phyloP scores from a whole-genome alignment of 768 basidiomycete species.

The Tulasnella sp. region DNA sequence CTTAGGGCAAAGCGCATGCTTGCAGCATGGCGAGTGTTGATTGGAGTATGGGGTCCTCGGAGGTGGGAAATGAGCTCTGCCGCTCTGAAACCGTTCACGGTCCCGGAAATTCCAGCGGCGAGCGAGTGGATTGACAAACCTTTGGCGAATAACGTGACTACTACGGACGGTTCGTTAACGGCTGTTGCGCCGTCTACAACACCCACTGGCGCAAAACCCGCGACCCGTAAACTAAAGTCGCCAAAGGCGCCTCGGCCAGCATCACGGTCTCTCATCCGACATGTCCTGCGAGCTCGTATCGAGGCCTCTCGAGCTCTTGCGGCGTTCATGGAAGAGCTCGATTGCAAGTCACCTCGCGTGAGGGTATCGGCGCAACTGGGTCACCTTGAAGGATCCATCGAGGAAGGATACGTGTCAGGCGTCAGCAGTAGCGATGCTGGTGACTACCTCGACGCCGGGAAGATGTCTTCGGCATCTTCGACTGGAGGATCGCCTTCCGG shows the following conservation, averaged over 20 bases:
- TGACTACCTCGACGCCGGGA: slow-evolving; percentile 20
- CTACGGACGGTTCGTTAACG: slow-evolving; percentile 21
- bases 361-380: slow-evolving; percentile 18
- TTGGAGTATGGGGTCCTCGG: slow-evolving; percentile 87
- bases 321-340: slow-evolving; percentile 54
- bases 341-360: slow-evolving; percentile 14
- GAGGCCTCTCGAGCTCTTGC: slow-evolving; percentile 71
- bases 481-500: slow-evolving; percentile 18
- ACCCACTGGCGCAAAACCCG: slow-evolving; percentile 9
- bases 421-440: slow-evolving; percentile 18
- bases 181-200: slow-evolving; percentile 19
- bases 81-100: slow-evolving; percentile 64
- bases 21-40: slow-evolving; percentile 92
- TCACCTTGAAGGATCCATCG: slow-evolving; percentile 33
- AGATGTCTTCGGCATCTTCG: slow-evolving; percentile 23
- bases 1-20: slow-evolving; percentile 71
- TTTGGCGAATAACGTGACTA: slow-evolving; percentile 16
- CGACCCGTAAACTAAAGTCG: background rate
- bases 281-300: slow-evolving; percentile 76
- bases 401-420: slow-evolving; percentile 25
- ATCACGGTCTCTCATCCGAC: slow-evolving; percentile 73
- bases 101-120: slow-evolving; percentile 50
- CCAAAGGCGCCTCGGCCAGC: slow-evolving; percentile 36
- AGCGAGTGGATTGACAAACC: slow-evolving; percentile 56
- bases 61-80: slow-evolving; percentile 66